Percentiles rank a stretch among this genome's conserved stretches.
phyloP scores from a whole-genome alignment of 768 basidiomycete genomes.

The Calocera cornea region DNA sequence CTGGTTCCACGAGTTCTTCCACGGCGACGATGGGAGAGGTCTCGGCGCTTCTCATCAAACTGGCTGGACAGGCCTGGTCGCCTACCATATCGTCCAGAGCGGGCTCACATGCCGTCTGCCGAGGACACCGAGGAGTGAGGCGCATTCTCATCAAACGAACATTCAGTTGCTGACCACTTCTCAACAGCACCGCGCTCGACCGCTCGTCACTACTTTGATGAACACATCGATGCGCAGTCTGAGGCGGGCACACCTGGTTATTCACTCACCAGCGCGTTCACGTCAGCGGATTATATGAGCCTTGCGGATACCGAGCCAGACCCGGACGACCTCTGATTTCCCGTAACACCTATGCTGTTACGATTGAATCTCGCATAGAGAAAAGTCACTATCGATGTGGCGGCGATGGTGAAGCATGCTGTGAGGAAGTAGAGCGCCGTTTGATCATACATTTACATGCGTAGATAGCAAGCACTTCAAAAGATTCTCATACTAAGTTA shows the following conservation, averaged over 20 bases:
- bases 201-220: slow-evolving; percentile 89
- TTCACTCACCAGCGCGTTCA: neutral
- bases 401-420: neutral
- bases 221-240: slow-evolving; percentile 10
- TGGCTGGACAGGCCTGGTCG: slow-evolving; percentile 89
- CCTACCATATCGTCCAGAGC: slow-evolving; percentile 82
- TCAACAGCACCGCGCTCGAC: slow-evolving; percentile 66
- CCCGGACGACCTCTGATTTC: neutral
- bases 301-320: slow-evolving; percentile 1
- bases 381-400: neutral
- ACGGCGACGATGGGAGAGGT: slow-evolving; percentile 82
- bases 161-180: slow-evolving; percentile 8
- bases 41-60: slow-evolving; percentile 97
- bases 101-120: slow-evolving; percentile 81
- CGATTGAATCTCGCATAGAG: neutral
- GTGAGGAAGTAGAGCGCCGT: neutral
- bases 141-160: neutral
- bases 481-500: neutral
- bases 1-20: slow-evolving; percentile 97
- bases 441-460: neutral
- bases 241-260: neutral
- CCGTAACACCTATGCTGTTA: neutral
- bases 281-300: neutral
- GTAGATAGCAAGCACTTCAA: neutral
- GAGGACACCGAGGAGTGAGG: slow-evolving; percentile 83